phyloP scores from a whole-genome alignment of 352 stramenopile species.

The Globisporangium irregulare region DNA sequence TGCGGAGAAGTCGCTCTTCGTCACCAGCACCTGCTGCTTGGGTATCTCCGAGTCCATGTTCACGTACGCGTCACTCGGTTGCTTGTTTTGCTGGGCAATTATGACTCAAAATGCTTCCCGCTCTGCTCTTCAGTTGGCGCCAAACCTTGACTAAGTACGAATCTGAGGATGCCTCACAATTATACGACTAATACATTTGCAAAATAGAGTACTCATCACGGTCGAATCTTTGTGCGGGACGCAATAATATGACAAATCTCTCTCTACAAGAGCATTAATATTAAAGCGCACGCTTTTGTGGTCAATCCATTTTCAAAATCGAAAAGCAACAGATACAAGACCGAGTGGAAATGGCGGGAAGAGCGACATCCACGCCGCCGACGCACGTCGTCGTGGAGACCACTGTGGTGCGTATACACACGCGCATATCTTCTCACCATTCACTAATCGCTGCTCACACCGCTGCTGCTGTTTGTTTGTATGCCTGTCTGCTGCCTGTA shows the following conservation, averaged over 20 bases:
- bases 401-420: conserved; percentile 44
- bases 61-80: background rate
- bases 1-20: conserved; percentile 43
- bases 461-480: background rate
- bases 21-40: conserved; percentile 38
- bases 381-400: conserved; percentile 87
- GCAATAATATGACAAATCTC: background rate
- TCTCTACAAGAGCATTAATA: conserved; percentile 12
- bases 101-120: background rate
- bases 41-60: background rate
- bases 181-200: conserved; percentile 2
- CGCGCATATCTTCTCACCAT: background rate
- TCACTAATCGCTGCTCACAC: background rate
- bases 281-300: background rate
- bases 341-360: conserved; percentile 2
- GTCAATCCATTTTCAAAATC: conserved; percentile 5
- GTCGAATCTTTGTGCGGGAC: background rate
- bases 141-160: conserved; percentile 7
- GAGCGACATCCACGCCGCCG: conserved; percentile 32
- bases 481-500: conserved; percentile 15
- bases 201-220: background rate
- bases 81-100: background rate
- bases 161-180: background rate
- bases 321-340: conserved; percentile 8
- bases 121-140: conserved; percentile 4